A percentile compares a stretch with the other conserved stretches of the same genome.
These are phyloP conservation scores for Pisolithus orientalis DNA, from an alignment of 768 basidiomycete species.

Conservation along the genomic window DNA sequence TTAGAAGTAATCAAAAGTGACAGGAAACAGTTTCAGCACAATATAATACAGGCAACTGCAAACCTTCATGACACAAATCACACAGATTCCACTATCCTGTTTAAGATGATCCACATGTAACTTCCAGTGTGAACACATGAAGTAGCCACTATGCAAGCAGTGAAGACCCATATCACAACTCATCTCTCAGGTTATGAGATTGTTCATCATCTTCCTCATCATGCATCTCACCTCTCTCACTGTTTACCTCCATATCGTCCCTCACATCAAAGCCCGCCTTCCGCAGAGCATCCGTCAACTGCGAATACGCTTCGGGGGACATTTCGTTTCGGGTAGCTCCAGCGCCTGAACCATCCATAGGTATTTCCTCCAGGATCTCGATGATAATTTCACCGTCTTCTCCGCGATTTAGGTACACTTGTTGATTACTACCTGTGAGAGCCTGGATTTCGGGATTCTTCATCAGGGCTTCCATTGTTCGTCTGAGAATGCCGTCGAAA, in stretches of 20 bases:
- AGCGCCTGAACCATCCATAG: constrained; percentile 25
- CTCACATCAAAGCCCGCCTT: constrained; percentile 48
- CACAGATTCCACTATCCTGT: background rate
- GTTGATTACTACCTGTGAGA: constrained; percentile 22
- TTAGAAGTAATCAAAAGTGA: background rate
- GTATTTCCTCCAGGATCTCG: constrained; percentile 41
- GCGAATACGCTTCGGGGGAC: constrained; percentile 35
- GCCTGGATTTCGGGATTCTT: constrained; percentile 26
- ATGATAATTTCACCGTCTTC: constrained; percentile 38
- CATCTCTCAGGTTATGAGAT: constrained; percentile 23
- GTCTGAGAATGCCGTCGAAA: constrained; percentile 22
- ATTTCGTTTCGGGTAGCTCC: constrained; percentile 21
- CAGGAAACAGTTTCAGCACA: background rate
- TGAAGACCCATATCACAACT: constrained; percentile 24
- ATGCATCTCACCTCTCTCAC: constrained; percentile 14
- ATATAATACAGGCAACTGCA: too few species aligned
- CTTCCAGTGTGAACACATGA: background rate
- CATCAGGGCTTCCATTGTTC: constrained; percentile 23
- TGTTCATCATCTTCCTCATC: constrained; percentile 29
- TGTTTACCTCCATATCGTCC: constrained; percentile 24
- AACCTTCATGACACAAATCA: too few species aligned
- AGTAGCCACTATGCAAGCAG: background rate
- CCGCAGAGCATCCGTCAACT: constrained; percentile 44
- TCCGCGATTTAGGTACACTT: constrained; percentile 37
- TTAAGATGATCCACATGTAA: background rate